These are phyloP conservation scores for Calendula officinalis DNA, from an alignment of 129 eudicot genomes.

Conservation along the genomic window DNA sequence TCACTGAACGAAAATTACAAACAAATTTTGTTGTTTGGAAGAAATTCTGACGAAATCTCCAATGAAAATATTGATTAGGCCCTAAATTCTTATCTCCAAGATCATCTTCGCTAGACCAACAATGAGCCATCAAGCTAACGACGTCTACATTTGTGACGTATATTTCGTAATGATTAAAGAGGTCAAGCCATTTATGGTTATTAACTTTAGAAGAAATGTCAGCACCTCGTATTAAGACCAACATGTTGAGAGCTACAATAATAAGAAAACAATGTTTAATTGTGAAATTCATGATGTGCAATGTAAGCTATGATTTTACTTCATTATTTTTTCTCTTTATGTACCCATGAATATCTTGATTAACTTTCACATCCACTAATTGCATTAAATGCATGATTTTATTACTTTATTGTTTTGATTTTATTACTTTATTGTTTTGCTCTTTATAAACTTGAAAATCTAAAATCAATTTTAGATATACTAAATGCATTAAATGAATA, in stretches of 20 bases:
- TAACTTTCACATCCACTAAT: too few species aligned
- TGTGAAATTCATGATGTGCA: neutral
- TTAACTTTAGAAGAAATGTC: neutral
- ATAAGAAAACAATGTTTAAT: neutral
- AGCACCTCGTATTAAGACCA: neutral
- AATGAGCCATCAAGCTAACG: conserved; percentile 26
- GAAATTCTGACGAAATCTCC: conserved; percentile 15
- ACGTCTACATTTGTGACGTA: conserved; percentile 16
- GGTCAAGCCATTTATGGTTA: neutral
- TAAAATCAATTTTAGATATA: too few species aligned
- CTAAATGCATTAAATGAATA: too few species aligned
- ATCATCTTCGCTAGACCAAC: conserved; percentile 23
- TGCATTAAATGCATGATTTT: too few species aligned
- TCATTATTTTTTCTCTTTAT: too few species aligned
- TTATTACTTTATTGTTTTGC: too few species aligned
- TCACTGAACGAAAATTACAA: conserved; percentile 20
- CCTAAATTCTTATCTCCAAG: conserved; percentile 15
- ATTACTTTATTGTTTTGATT: too few species aligned
- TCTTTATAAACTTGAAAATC: too few species aligned
- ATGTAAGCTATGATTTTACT: neutral
- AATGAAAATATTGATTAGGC: conserved; percentile 7
- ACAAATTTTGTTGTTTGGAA: conserved; percentile 11
- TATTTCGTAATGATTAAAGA: neutral
- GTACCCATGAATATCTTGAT: too few species aligned
- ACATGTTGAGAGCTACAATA: neutral